Base-by-base conservation (phyloP, 345 rosid genomes). In the Trapa incisa region DNA sequence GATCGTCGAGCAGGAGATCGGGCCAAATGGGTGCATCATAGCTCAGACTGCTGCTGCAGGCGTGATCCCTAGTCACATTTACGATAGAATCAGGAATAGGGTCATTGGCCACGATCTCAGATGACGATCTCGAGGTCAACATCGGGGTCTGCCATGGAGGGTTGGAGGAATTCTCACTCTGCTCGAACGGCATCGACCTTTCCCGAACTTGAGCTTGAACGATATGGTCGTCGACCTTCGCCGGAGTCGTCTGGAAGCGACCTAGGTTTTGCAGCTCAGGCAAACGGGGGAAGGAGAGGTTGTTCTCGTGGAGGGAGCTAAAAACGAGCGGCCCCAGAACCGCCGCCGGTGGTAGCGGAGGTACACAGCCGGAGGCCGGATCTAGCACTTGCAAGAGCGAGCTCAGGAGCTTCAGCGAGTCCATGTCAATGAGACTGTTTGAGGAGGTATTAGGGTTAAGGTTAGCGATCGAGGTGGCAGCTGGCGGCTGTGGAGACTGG, bases 1-100 rank as follows among this genome's bases (percentile, higher is more conserved):
- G 78, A 45, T 86, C 82, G 48, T 86, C 84, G 29, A 86, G 81
- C 64, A 81, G 65, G 5, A 81, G 67, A 33, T 78, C 80, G 3
- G 81, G 77, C 87, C 87, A 81, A 52, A 57, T 62, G 10, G 84
- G 79, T n/a, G 71, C 83, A 29, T 70, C 71, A 45, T 71, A 70
- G 75, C 80, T 72, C 32, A 82, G 72, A 68, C 68, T 16, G 66
- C 68, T 16, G 66, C 63, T 73, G 37, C 65, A 65, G 58, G 65
- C 72, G 29, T 22, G 29, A 14, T 73, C 83, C 14, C 73, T 73
- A 41, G 32, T 15, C 65, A 61, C 37, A 52, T 65, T 71, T 39
- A 67, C 52, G 16, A 65, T 53, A 13, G 71, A 4, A 41, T 41
- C 43, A 8, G 43, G 50, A 16, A 67, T 22, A 22, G 29, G 64